Percentiles rank a stretch among this genome's conserved stretches.
These are phyloP conservation scores for Ascochyta rabiei DNA, from an alignment of 2,329 filamentous ascomycete species.

Conservation along the genomic window DNA sequence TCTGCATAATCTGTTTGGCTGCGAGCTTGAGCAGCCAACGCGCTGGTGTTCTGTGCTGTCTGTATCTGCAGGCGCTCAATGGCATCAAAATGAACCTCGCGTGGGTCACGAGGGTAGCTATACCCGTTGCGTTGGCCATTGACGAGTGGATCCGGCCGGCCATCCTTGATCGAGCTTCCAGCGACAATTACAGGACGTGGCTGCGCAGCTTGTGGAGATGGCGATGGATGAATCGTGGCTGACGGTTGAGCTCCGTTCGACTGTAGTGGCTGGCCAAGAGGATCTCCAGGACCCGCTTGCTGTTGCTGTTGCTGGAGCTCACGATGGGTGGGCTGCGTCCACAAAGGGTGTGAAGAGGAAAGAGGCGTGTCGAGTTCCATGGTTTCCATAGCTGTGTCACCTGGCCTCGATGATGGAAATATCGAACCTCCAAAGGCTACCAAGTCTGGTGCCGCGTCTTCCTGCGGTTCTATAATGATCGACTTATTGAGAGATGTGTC, in stretches of 20 bases:
- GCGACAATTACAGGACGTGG: slow-evolving; percentile 20
- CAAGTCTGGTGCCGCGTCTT: slow-evolving; percentile 29
- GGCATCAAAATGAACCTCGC: slow-evolving; percentile 47
- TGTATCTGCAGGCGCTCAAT: slow-evolving; percentile 56
- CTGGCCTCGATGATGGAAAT: slow-evolving; percentile 23
- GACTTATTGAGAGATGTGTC: slow-evolving; percentile 30
- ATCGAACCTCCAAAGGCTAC: slow-evolving; percentile 26
- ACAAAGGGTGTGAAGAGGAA: slow-evolving; percentile 16
- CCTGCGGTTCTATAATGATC: slow-evolving; percentile 35
- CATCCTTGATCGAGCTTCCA: slow-evolving; percentile 20
- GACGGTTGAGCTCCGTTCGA: slow-evolving; percentile 12
- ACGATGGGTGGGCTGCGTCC: slow-evolving; percentile 25
- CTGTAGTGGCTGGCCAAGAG: slow-evolving; percentile 22
- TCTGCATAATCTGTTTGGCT: slow-evolving; percentile 40
- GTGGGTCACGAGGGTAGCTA: slow-evolving; percentile 36
- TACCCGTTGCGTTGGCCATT: slow-evolving; percentile 30
- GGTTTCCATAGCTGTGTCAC: slow-evolving; percentile 12
- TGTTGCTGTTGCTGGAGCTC: slow-evolving; percentile 26
- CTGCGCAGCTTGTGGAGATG: slow-evolving; percentile 21
- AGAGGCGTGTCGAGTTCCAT: slow-evolving; percentile 39
- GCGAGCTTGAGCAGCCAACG: slow-evolving; percentile 41
- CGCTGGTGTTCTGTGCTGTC: slow-evolving; percentile 53
- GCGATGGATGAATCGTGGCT: slow-evolving; percentile 4
- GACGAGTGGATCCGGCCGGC: slow-evolving; percentile 22
- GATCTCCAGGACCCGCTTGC: slow-evolving; percentile 26